Evolutionary conservation across 176 grass and related monocot species (phyloP), one percentile per base, ranked within the genome.

Genomic region (Raddia distichophylla): DNA sequence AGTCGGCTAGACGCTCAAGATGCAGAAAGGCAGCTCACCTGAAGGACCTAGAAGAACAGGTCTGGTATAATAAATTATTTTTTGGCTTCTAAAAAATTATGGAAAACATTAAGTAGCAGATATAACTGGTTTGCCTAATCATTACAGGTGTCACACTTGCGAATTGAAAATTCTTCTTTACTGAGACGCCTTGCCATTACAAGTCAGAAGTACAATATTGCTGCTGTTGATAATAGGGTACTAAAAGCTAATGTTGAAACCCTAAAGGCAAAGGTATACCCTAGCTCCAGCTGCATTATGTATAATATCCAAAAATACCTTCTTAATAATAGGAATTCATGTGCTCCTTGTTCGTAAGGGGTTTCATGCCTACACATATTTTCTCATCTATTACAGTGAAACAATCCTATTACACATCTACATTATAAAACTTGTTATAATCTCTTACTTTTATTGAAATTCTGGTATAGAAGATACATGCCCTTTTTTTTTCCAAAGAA

Each of bases 1-100:
- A 97, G 79, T 97, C 94, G 3, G 94, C 94, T 5, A 88, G 89
- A 76, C 89, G 89, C 45, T 94, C 91, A 66, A 97, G 94, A 84
- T 87, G 64, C 8, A 97, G 91, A 89, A 97, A 92, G 65, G 91
- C 93, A 74, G 91, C 87, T 90, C 91, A 92, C 87, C 27, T 89
- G 32, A 91, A 83, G 82, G 94, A 92, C 1, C 69, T 97, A 48
- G 91, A 97, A 73, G 82, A 86, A 32, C 89, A 97, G 85, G 91
- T 94, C 4, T 64, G 45, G 2, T 40, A 9, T 72, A 33, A 8
- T 54, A 66, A 71, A 5, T 40, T 27, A 1, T 17, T 85, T 35
- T 10, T 77, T 78, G 22, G 7, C 16, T 73, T 27, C 19, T 51
- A 13, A 62, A 45, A 73, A 45, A 13, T 76, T 19, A 2, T 46